Base-by-base conservation (phyloP, 352 stramenopile species). In the Pythium plurisporium region DNA sequence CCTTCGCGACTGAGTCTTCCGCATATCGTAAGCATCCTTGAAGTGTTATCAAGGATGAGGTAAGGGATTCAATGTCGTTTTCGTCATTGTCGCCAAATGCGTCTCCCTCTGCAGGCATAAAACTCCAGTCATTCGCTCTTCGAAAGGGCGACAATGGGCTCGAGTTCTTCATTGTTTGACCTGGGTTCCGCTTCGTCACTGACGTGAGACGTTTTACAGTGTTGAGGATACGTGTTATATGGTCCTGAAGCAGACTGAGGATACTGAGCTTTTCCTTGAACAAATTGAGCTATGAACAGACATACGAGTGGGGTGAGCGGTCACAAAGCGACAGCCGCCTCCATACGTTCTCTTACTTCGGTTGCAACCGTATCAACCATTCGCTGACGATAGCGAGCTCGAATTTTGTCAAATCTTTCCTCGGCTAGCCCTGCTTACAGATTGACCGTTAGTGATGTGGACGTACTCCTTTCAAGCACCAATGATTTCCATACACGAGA, bases 361-460 rank as follows among this genome's bases (percentile, higher is more conserved):
- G 73, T 65, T 1, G 76, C 60, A 8, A 89, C 75, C 23, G 48
- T 55, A 7, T 87, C 72, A n/a, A 86, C 70, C 2, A 89, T 61
- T 38, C 62, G 68, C 27, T 87, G 68, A 5, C 80, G 78, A 50
- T 90, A 70, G 23, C 62, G 63, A 26, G 51, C 44, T 5, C 82
- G 76, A 31, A 84, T 52, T 53, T 75, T 81, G 31, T 91, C 75
- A 12, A 92, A 76, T 4, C 83, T 69, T 4, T 92, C 76, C 33
- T 83, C 75, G 14, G 69, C 73, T 5, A 92, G 57, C 76, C 82
- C 82, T 91, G 25, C 20, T 15, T 34, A n/a, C n/a, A n/a, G n/a
- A n/a, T n/a, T n/a, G n/a, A n/a, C n/a, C n/a, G n/a, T n/a, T n/a
- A 10, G 36, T 43, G 22, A 55, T 29, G 25, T 27, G n/a, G n/a